These are phyloP conservation scores for Moricandia moricandioides DNA, from an alignment of 345 rosid species.

Conservation along the genomic window DNA sequence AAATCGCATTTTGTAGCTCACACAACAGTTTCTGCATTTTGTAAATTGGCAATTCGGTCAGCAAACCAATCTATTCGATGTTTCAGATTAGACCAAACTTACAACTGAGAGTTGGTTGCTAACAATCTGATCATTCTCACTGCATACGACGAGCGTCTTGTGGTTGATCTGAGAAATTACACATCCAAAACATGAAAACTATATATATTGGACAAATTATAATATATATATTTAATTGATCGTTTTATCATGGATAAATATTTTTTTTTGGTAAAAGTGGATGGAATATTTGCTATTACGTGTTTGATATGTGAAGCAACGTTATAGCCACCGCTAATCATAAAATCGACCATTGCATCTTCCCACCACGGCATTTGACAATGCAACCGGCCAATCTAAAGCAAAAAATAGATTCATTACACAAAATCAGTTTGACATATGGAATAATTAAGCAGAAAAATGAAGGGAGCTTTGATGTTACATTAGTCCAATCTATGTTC, in stretches of 20 bases:
- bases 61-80: background rate
- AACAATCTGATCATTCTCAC: constrained; percentile 74
- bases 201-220: background rate
- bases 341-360: constrained; percentile 69
- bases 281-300: constrained; percentile 32
- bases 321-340: constrained; percentile 78
- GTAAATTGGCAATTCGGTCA: background rate
- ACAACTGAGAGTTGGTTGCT: constrained; percentile 60
- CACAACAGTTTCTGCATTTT: constrained; percentile 56
- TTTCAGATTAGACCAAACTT: constrained; percentile 23
- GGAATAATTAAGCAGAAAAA: background rate
- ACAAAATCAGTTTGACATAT: background rate
- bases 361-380: constrained; percentile 91
- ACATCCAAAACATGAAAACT: constrained; percentile 9
- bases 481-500: constrained; percentile 74
- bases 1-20: constrained; percentile 54
- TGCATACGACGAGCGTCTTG: constrained; percentile 58
- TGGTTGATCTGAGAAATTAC: constrained; percentile 52
- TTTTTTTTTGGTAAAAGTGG: too few species aligned
- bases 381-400: constrained; percentile 72
- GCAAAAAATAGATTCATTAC: background rate
- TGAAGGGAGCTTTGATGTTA: constrained; percentile 31
- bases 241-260: background rate
- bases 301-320: constrained; percentile 61
- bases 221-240: background rate